phyloP scores from a whole-genome alignment of 2,329 filamentous ascomycete species.

The Neurospora sp. region DNA sequence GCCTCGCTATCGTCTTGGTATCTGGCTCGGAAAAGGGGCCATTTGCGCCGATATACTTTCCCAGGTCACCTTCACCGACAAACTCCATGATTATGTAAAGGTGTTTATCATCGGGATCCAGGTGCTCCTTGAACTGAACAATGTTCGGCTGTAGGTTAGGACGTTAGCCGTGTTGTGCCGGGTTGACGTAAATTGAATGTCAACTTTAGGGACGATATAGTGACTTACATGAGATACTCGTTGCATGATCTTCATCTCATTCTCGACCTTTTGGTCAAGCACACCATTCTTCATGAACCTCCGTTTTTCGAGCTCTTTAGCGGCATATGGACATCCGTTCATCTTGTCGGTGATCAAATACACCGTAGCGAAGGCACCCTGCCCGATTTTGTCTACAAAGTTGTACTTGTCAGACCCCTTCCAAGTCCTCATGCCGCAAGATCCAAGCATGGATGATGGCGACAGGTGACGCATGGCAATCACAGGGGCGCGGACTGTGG shows the following conservation, averaged over 20 bases:
- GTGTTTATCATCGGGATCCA: conserved; percentile 70
- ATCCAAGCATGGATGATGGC: not conserved
- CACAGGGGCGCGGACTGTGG: not conserved
- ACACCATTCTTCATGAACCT: conserved; percentile 89
- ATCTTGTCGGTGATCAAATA: conserved; percentile 82
- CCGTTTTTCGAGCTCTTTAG: conserved; percentile 90
- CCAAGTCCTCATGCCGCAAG: conserved; percentile 41
- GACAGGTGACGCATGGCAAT: conserved; percentile 1
- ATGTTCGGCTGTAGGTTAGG: conserved; percentile 58
- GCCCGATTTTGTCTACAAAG: conserved; percentile 70
- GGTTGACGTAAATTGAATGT: not conserved
- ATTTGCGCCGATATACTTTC: conserved; percentile 55
- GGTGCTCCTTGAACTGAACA: conserved; percentile 81
- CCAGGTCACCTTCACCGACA: conserved; percentile 73
- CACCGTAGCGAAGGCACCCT: conserved; percentile 90
- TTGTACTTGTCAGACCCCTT: conserved; percentile 79
- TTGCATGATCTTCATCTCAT: conserved; percentile 95
- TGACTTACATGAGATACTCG: conserved; percentile 65
- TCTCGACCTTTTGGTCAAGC: conserved; percentile 84
- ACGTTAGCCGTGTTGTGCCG: not conserved
- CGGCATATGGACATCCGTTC: conserved; percentile 75
- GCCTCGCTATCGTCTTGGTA: conserved; percentile 62
- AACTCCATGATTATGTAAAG: conserved; percentile 99
- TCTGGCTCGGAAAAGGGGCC: conserved; percentile 56
- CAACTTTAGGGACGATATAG: not conserved